Evolutionary conservation across 140 eudicot species (phyloP).

Genomic region (Erigeron philadelphicus): DNA sequence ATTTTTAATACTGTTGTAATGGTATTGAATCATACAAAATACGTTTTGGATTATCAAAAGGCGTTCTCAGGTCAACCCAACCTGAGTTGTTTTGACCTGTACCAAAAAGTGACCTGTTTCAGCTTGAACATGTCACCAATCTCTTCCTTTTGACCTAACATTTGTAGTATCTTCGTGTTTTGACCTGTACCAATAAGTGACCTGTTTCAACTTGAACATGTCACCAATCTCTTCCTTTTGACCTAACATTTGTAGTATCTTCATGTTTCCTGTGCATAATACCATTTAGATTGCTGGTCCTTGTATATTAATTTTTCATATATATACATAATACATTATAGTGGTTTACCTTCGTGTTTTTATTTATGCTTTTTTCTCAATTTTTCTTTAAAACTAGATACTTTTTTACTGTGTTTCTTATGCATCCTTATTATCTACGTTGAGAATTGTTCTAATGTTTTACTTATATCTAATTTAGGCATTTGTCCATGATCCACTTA

Average conservation of each 20-base stretch:
- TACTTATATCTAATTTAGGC: conserved; percentile 45
- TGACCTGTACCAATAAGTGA: no score
- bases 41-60: no score
- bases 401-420: background rate
- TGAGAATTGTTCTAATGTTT: background rate
- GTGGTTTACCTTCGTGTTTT: no score
- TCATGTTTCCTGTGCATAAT: background rate
- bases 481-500: conserved; percentile 95
- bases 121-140: no score
- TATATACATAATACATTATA: background rate
- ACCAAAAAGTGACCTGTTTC: no score
- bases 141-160: background rate
- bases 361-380: no score
- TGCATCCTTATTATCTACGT: background rate
- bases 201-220: no score
- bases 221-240: background rate
- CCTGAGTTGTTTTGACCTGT: no score
- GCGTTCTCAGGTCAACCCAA: no score
- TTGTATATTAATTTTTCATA: background rate
- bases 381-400: no score
- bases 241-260: background rate
- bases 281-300: background rate
- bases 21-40: no score
- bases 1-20: no score
- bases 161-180: background rate